Percentiles rank a stretch among this genome's conserved stretches.
Conservation (phyloP, 2,329 filamentous ascomycete genomes). For the Dactylonectria estremocensis region DNA sequence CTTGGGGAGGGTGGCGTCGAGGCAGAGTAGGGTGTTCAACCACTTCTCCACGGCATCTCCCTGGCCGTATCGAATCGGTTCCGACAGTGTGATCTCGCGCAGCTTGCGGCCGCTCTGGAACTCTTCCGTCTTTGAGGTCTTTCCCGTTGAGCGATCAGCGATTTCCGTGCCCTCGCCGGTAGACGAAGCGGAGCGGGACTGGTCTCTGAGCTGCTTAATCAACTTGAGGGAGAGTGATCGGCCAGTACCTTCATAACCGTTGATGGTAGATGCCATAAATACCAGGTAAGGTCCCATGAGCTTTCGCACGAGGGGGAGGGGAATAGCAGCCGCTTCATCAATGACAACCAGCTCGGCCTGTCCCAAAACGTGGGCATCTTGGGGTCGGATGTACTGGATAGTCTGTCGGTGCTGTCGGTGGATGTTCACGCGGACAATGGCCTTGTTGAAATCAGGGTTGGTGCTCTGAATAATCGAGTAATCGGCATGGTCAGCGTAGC, state of each 20-base stretch:
- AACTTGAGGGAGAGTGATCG: conserved; percentile 95
- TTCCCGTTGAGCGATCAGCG: conserved; percentile 85
- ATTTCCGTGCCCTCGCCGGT: conserved; percentile 74
- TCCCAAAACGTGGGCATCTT: conserved; percentile 94
- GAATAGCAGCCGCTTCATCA: conserved; percentile 97
- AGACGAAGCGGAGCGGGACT: conserved; percentile 79
- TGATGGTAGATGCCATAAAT: conserved; percentile 99
- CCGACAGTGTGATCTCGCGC: conserved; percentile 91
- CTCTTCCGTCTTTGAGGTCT: conserved; percentile 75
- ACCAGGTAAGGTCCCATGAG: conserved; percentile 97
- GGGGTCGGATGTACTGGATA: conserved; percentile 97
- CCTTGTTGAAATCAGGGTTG: conserved; percentile 99
- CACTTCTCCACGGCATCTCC: conserved; percentile 95
- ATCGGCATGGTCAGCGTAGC: conserved; percentile 94
- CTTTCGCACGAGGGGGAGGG: conserved; percentile 91
- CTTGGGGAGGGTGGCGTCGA: conserved; percentile 91
- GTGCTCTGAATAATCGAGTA: conserved; percentile 99
- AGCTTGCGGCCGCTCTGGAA: conserved; percentile 81
- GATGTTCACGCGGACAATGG: conserved; percentile 96
- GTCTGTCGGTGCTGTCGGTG: conserved; percentile 96
- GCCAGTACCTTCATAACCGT: conserved; percentile 97
- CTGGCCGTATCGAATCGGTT: conserved; percentile 94
- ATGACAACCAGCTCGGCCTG: conserved; percentile 97
- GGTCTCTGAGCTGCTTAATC: conserved; percentile 96
- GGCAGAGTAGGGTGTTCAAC: conserved; percentile 93